These are phyloP conservation scores for Blastocladiella emersonii DNA, from an alignment of 371 early-diverging fungal genomes.

Conservation along the genomic window DNA sequence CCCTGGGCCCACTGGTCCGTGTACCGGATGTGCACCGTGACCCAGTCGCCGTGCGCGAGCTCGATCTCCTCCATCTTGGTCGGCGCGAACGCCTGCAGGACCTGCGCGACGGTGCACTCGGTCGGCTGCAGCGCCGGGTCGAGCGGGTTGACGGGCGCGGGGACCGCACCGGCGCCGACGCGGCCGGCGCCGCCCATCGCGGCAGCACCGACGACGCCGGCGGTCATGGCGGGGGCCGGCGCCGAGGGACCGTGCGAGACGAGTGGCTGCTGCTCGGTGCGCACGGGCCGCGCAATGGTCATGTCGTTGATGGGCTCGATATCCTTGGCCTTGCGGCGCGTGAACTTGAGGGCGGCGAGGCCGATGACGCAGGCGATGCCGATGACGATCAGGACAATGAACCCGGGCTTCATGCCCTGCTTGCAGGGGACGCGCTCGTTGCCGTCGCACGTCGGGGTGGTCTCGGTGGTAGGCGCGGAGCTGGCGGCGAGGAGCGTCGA, in stretches of 20 bases:
- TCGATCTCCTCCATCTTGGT: not conserved
- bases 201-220: not conserved
- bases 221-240: not conserved
- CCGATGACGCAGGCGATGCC: not conserved
- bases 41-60: not conserved
- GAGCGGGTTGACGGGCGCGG: not conserved
- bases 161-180: not conserved
- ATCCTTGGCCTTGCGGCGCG: not conserved
- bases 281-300: not conserved
- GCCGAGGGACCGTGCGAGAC: not conserved
- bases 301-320: not conserved
- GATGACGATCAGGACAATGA: not conserved
- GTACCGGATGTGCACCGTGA: not conserved
- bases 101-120: not conserved
- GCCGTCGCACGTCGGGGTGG: not conserved
- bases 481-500: not conserved
- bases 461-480: not conserved
- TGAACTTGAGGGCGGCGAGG: not conserved
- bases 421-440: not conserved
- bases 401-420: not conserved
- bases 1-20: not conserved
- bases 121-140: not conserved
- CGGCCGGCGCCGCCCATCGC: not conserved
- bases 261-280: not conserved
- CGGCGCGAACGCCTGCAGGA: not conserved